Base-by-base conservation (phyloP, 352 stramenopile genomes). In the Globisporangium sylvaticum region DNA sequence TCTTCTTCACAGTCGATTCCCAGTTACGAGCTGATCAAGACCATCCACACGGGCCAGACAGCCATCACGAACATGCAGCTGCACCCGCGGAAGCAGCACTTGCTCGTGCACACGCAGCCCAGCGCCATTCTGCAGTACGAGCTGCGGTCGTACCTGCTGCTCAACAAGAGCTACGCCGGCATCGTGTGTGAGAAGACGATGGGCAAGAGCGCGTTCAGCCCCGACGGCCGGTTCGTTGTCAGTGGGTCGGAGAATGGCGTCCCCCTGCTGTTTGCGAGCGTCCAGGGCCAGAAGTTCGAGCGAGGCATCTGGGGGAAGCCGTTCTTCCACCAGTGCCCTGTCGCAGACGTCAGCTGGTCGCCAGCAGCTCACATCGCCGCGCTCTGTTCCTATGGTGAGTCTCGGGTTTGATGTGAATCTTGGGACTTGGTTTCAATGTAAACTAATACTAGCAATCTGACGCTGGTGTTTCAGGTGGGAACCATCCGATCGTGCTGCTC, bases 81-180 rank as follows among this genome's bases (percentile, higher is more conserved):
- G 15, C 84, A 92, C 60, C 84, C 84, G 52, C 74, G 83, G 18
- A 90, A 90, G 58, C 69, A 77, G 24, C 84, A 91, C 37, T 64
- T 92, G 59, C 71, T 94, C 27, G 84, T 87, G 10, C 75, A 90
- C 32, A 81, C 83, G 1, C 84, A 90, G 39, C 80, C 79, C 3
- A 87, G 84, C 39, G 65, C 68, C 8, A 67, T 94, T 34, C 75
- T 91, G 10, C 83, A 92, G 62, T 92, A 88, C 63, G 84, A 94
- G 37, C 58, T 91, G 50, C 83, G 84, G 3, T 91, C 84, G 7
- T 94, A 87, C 61, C 55, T 92, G 55, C 63, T 91, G 31, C 70
- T 92, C 9, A 87, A 91, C 74, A 92, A 89, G 56, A 85, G 71
- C 61, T 91, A 91, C 64, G 54, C 70, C 1, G 81, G 84, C 10